Evolutionary conservation across 2,329 filamentous ascomycete species (phyloP).

Genomic region (Lasiodiplodia citricola): DNA sequence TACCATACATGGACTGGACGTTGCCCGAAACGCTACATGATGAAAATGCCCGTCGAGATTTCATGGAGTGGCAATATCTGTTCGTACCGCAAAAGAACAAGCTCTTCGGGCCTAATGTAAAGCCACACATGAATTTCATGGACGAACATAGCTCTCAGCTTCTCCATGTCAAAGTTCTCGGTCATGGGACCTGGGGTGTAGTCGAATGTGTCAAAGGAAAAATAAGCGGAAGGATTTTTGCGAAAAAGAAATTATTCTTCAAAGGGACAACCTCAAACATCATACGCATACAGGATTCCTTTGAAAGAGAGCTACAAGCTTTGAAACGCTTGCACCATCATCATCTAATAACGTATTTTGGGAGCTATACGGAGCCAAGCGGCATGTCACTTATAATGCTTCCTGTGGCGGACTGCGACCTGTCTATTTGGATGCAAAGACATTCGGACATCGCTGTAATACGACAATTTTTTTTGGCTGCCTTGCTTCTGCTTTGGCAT

Average conservation of each 20-base stretch:
- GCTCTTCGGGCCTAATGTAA: not conserved
- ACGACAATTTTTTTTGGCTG: constrained; percentile 37
- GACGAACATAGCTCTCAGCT: not conserved
- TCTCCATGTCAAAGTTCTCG: not conserved
- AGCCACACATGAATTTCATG: not conserved
- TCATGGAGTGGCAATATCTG: not conserved
- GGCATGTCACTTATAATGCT: constrained; percentile 13
- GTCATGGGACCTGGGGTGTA: not conserved
- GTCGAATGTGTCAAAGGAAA: not conserved
- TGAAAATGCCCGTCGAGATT: not conserved
- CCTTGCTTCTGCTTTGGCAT: constrained; percentile 33
- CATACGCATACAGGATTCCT: not conserved
- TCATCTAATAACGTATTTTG: constrained; percentile 34
- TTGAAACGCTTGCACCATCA: constrained; percentile 31
- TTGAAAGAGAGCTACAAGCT: constrained; percentile 26
- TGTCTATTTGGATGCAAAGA: not conserved
- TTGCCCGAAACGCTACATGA: not conserved
- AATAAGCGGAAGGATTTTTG: not conserved
- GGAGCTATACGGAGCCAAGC: constrained; percentile 16
- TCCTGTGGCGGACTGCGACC: constrained; percentile 25
- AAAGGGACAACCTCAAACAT: too few species aligned
- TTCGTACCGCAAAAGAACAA: not conserved
- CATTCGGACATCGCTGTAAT: constrained; percentile 21
- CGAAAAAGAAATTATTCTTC: not conserved
- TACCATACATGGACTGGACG: not conserved